Evolutionary conservation across 2,329 filamentous ascomycete genomes (phyloP), one percentile per base, ranked within the genome.

Genomic region (Cladobotryum protrusum): DNA sequence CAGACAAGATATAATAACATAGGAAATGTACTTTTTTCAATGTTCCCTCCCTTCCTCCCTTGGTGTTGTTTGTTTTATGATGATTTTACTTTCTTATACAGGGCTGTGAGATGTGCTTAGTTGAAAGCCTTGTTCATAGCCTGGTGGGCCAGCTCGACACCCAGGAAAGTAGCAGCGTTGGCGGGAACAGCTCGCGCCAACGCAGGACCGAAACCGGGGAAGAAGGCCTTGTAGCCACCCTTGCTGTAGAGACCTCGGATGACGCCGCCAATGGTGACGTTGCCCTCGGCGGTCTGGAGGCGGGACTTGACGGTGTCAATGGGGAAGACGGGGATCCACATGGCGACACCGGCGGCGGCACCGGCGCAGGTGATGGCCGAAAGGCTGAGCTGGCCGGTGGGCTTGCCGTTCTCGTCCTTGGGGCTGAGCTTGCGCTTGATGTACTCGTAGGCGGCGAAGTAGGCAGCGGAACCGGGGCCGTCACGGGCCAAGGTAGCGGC

Each of bases 261-360:
- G 32, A 93, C 89, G 7, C 87, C 84, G 14, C 83, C 79, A 46
- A 99, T 82, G 0, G 86, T 89, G 45, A 90, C 85, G 59, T 86
- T 86, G 44, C 89, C 90, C 63, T 93, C 87, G 39, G 89, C 89
- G 40, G 89, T 95, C 77, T 99, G 93, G 66, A 99, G 73, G 35
- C 91, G 78, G 56, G 86, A 91, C 81, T 99, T 99, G 72, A 99
- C 85, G 0, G 93, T 99, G 65, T 99, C 93, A 56, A 99, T 80
- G 18, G 93, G 93, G 80, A 99, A 99, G 39, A 99, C 91, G 48
- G 93, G 91, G 59, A 96, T 93, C 93, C 93, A 99, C 93, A 99
- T 99, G 55, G 93, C 93, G 20, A 99, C 82, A 63, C 93, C 93
- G 0, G 93, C 93, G 4, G 85, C 87, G 55, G 88, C 93, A 60